Evolutionary conservation across 805 yeast genomes (phyloP), one percentile per base, ranked within the genome.

Genomic region (Debaryomyces hansenii): DNA sequence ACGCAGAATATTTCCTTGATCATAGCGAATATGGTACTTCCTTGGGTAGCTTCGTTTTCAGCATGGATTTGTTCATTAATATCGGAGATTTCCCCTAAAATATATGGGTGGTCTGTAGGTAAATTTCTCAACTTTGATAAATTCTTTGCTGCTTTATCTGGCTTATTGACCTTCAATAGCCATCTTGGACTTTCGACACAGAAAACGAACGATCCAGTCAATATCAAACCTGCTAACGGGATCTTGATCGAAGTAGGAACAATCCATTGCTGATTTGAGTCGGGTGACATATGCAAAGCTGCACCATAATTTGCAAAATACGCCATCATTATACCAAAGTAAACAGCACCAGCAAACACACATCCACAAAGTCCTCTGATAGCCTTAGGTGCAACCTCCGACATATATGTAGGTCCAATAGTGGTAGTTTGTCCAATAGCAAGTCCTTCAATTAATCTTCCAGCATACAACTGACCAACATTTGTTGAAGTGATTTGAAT

Each of bases 381-480:
- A 29, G 73, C 63, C 36, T 70, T 67, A 15, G 85, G 84, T 12
- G 83, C 67, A 32, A 77, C 71, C 56, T 80, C 85, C 3, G 81
- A 70, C 40, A 78, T 57, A 52, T 78, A 79, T 42, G 78, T 68
- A 11, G 84, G 84, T 5, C 83, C 84, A 49, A 76, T 69, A 14
- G 80, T 79, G 8, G 78, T 74, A 7, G 84, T 75, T 53, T 78
- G 79, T n/a, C 85, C 84, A 43, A 80, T 66, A 20, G 78, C 79
- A 14, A 78, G 56, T 20, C 85, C 85, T 53, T 79, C 83, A 40
- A 80, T 56, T 20, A 80, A 66, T 47, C 84, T 66, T 10, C 85
- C 84, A 33, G 77, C 82, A 49, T 77, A 78, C 33, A 80, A 60
- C 53, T 79, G 84, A 11, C 80, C 83, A 16, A 79, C 64, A 1